These are phyloP conservation scores for Misopates orontium DNA, from an alignment of 257 asterid genomes.

Conservation along the genomic window DNA sequence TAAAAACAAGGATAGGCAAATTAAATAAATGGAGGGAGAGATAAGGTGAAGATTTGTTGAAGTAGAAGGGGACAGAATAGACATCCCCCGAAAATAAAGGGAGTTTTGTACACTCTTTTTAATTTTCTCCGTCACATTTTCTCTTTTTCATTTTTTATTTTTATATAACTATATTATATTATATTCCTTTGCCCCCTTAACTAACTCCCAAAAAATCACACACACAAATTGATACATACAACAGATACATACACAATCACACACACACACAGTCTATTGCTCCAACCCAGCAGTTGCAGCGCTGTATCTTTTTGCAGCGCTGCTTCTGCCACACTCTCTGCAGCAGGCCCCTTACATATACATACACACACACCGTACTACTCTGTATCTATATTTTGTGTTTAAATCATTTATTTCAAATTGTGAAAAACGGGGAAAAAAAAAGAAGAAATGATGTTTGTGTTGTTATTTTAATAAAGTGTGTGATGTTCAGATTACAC, in stretches of 20 bases:
- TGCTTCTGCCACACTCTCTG: constrained; percentile 42
- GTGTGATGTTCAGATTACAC: constrained; percentile 32
- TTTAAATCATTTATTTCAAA: not conserved
- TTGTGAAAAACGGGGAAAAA: constrained; percentile 13
- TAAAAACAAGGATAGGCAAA: no score
- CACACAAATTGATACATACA: constrained; percentile 29
- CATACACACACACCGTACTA: not conserved
- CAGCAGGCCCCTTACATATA: constrained; percentile 43
- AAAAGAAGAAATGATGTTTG: not conserved
- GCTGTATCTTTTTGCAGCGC: constrained; percentile 58
- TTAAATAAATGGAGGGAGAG: not conserved
- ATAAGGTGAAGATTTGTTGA: constrained; percentile 36
- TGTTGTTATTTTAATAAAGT: constrained; percentile 23
- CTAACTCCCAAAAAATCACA: constrained; percentile 46
- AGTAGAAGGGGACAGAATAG: constrained; percentile 76
- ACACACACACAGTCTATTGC: constrained; percentile 8
- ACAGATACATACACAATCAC: constrained; percentile 30
- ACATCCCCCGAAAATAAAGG: constrained; percentile 98
- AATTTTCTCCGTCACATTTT: not conserved
- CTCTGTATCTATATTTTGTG: constrained; percentile 20
- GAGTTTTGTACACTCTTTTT: constrained; percentile 35
- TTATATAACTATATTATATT: not conserved
- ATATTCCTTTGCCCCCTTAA: constrained; percentile 25
- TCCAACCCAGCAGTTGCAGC: constrained; percentile 55
- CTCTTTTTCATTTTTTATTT: constrained; percentile 2